Evolutionary conservation across 495 filamentous ascomycete species (phyloP).

Genomic region (Daldinia vernicosa): DNA sequence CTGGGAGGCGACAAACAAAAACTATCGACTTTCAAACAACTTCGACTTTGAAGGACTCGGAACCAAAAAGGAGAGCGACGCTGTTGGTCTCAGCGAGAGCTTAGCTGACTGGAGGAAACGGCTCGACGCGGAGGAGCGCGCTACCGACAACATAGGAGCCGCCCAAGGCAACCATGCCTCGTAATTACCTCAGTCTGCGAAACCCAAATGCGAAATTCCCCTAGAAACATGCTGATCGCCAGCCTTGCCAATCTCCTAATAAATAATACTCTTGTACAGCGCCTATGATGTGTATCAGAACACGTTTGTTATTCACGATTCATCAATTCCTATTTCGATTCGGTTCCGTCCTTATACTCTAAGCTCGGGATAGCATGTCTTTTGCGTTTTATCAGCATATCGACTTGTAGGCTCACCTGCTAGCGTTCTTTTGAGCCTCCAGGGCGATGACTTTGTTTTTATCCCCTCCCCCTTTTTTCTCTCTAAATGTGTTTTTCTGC

Average conservation of each 20-base stretch:
- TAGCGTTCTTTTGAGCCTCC: constrained; percentile 11
- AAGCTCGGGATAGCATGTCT: constrained; percentile 8
- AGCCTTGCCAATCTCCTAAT: not conserved
- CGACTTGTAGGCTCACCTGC: constrained; percentile 8
- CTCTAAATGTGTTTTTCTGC: constrained; percentile 16
- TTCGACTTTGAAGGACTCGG: constrained; percentile 79
- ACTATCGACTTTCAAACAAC: constrained; percentile 83
- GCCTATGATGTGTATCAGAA: constrained; percentile 10
- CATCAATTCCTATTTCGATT: constrained; percentile 14
- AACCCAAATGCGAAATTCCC: not conserved
- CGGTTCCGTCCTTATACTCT: constrained; percentile 21
- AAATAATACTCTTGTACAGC: constrained; percentile 8
- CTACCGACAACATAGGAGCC: constrained; percentile 15
- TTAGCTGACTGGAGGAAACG: constrained; percentile 78
- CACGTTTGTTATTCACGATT: constrained; percentile 17
- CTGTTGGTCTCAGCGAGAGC: constrained; percentile 67
- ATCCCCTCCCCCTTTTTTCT: constrained; percentile 4
- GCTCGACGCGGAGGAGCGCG: constrained; percentile 69
- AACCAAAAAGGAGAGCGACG: constrained; percentile 62
- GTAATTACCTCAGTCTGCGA: not conserved
- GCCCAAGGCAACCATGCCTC: constrained; percentile 35
- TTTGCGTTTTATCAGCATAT: constrained; percentile 18
- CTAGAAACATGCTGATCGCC: not conserved
- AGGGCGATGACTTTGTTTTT: constrained; percentile 7
- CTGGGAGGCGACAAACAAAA: constrained; percentile 96